These are phyloP conservation scores for Stereocaulon alpinum DNA, from an alignment of 495 filamentous ascomycete species.

Conservation along the genomic window DNA sequence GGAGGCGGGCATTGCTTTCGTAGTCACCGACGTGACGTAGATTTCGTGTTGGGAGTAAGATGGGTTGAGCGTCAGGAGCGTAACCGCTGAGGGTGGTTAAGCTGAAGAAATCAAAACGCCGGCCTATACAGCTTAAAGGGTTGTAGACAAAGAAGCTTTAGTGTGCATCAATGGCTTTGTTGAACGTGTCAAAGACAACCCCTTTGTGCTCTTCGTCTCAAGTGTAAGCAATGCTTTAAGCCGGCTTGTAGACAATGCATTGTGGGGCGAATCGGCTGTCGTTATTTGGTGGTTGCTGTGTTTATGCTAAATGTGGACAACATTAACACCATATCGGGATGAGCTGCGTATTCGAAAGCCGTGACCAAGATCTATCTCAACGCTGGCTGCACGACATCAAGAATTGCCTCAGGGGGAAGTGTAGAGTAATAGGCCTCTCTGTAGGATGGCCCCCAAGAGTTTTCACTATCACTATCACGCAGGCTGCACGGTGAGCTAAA, in stretches of 20 bases:
- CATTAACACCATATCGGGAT: neutral
- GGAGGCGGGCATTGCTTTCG: neutral
- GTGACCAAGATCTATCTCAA: neutral
- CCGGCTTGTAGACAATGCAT: neutral
- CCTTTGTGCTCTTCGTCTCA: neutral
- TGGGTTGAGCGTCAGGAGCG: neutral
- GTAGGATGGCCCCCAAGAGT: neutral
- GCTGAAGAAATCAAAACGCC: neutral
- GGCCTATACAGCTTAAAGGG: neutral
- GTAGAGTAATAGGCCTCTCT: neutral
- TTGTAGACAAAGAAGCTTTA: neutral
- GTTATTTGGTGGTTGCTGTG: neutral
- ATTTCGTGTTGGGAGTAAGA: neutral
- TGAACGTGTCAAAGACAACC: neutral
- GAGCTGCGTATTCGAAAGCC: neutral
- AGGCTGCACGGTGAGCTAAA: neutral
- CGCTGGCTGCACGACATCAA: conserved; percentile 3
- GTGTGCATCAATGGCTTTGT: conserved; percentile 1
- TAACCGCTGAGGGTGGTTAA: no score
- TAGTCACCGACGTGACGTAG: no score
- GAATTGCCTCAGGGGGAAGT: neutral
- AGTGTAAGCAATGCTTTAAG: neutral
- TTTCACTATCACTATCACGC: conserved; percentile 1
- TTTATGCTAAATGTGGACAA: neutral
- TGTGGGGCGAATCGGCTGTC: neutral